phyloP scores from a whole-genome alignment of 805 yeast genomes.

The Hemisphaericaspora nanyangensis region DNA sequence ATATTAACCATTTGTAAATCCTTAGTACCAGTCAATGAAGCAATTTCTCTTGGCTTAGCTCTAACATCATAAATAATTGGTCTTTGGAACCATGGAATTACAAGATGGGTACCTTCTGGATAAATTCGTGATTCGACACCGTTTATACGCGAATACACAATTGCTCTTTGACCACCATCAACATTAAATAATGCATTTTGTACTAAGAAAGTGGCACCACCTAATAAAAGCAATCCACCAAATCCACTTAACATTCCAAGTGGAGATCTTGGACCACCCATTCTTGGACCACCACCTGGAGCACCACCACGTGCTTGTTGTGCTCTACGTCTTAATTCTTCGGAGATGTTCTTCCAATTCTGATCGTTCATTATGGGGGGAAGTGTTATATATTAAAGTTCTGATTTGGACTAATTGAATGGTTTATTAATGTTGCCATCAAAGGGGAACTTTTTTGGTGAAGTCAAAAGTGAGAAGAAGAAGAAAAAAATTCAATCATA shows the following conservation, averaged over 20 bases:
- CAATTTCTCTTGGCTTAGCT: constrained; percentile 94
- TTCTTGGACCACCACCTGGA: constrained; percentile 3
- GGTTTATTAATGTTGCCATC: too few species aligned
- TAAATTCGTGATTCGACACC: constrained; percentile 84
- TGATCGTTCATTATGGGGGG: constrained; percentile 39
- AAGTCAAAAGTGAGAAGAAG: too few species aligned
- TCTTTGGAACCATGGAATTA: constrained; percentile 91
- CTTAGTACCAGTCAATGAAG: constrained; percentile 95
- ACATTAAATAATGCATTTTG: constrained; percentile 55
- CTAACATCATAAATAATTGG: constrained; percentile 92
- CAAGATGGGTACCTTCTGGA: constrained; percentile 92
- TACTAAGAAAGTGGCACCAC: constrained; percentile 38
- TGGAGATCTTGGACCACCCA: constrained; percentile 29
- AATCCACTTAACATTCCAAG: constrained; percentile 38
- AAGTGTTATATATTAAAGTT: too few species aligned
- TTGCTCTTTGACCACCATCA: constrained; percentile 99
- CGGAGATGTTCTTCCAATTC: constrained; percentile 38
- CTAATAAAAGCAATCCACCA: constrained; percentile 38
- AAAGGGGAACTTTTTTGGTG: too few species aligned
- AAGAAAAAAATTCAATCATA: too few species aligned
- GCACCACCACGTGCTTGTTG: constrained; percentile 22
- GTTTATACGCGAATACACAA: constrained; percentile 79
- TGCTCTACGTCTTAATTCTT: constrained; percentile 40
- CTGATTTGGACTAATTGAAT: too few species aligned
- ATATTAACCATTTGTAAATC: constrained; percentile 98